Base-by-base conservation (phyloP, 345 rosid genomes). In the Salix arbutifolia region DNA sequence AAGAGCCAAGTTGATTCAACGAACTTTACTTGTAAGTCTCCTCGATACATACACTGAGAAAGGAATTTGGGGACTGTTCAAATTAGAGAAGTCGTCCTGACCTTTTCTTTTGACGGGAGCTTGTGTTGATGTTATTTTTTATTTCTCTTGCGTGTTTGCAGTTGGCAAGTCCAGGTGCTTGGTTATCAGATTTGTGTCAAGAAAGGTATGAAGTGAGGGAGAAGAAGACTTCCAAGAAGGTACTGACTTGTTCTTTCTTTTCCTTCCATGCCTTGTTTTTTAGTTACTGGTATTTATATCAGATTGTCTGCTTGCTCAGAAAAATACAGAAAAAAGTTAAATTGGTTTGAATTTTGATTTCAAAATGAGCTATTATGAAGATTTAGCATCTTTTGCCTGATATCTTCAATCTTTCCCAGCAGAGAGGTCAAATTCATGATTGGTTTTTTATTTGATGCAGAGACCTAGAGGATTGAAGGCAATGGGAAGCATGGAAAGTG, bases 161-260 rank as follows among this genome's bases (percentile, higher is more conserved):
- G 98, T 78, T 91, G 87, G 97, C 85, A 75, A 91, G 96, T 83
- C 98, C 97, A 26, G 98, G 98, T 74, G 87, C 90, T 40, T 94
- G 97, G 98, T 79, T 94, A 81, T 87, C 97, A 12, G 97, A 92
- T 77, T 71, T 92, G 33, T 88, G 92, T 80, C 92, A 86, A 67
- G 97, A 94, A 86, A 86, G 96, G 70, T 92, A 94, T 73, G 96
- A 92, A 87, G 97, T 94, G 30, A 86, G 97, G 80, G 98, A 94
- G 89, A 94, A 92, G 87, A 92, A 90, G 83, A 81, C 95, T 72
- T 90, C 97, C 56, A 94, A 92, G 85, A 94, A 90, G 97, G 98
- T 94, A 79, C 71, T 17, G 17, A 19, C 5, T 64, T 64, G 33
- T 16, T 48, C 70, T 79, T 42, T 48, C 21, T 12, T 40, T 48